Conservation (phyloP, 23 red algal species). For the Gracilaria vermiculophylla region DNA sequence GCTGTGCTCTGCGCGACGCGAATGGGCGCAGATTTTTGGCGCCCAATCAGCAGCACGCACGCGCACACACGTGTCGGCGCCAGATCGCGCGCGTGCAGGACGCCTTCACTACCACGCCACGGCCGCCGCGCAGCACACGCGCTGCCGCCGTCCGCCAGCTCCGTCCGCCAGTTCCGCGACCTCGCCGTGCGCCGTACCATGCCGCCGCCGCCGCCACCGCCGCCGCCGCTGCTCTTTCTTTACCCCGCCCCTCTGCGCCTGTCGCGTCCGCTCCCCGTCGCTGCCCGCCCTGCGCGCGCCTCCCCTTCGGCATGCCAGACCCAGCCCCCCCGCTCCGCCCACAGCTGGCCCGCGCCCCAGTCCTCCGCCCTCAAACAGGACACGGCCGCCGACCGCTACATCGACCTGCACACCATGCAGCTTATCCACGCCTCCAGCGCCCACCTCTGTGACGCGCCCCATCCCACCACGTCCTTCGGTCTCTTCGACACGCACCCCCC, state of each 20-base stretch:
- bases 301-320: background rate
- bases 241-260: background rate
- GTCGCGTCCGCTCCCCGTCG: background rate
- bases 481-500: constrained; percentile 2
- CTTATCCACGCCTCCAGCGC: constrained; percentile 10
- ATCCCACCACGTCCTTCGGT: constrained; percentile 8
- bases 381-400: constrained; percentile 13
- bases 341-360: background rate
- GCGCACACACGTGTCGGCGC: too few relatives aligned
- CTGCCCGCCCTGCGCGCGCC: background rate
- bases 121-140: too few relatives aligned
- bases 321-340: background rate
- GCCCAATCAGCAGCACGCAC: too few relatives aligned
- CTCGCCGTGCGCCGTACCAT: background rate
- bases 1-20: too few relatives aligned
- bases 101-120: too few relatives aligned
- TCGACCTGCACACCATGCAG: constrained; percentile 62
- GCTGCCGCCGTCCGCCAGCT: too few relatives aligned
- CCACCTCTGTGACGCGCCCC: constrained; percentile 35
- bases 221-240: background rate
- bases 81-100: too few relatives aligned
- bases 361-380: constrained; percentile 59
- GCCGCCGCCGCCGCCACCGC: background rate
- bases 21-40: too few relatives aligned
- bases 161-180: background rate